Evolutionary conservation across 495 filamentous ascomycete species (phyloP), one percentile per base, ranked within the genome.

Genomic region (Cercophora newfieldiana): DNA sequence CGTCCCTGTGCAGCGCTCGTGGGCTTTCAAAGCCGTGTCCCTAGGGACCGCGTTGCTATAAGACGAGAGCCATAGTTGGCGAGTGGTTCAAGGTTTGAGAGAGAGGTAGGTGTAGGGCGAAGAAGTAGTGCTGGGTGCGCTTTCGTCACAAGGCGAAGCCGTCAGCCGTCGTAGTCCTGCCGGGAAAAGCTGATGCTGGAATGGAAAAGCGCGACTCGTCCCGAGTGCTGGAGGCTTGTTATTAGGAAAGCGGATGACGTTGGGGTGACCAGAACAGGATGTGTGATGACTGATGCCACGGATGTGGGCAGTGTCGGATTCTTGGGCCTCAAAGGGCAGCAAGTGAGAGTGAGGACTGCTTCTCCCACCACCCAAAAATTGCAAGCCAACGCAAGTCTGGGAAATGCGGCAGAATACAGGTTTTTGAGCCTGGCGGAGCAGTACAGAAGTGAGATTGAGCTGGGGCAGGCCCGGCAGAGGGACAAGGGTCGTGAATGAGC

Each of bases 31-130:
- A 63, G 60, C 69, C 71, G 70, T 79, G 83, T 84, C 83, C 83
- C 82, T 84, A 81, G 72, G 82, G 82, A 85, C 82, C 76, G 82
- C 74, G 67, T 72, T 75, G 84, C 81, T 86, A 86, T 86, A 85
- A 86, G 66, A 68, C 73, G 51, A 74, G 66, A 68, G 71, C 69
- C 83, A 86, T 86, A 21, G 61, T 76, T 57, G 64, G 57, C 24
- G 28, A 16, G 33, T 26, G 61, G 47, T 60, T n/a, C 47, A 33
- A 58, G 56, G 63, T 70, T 48, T 69, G 29, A 66, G n/a, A n/a
- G n/a, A n/a, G n/a, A n/a, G n/a, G n/a, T n/a, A n/a, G 59, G 65
- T 51, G 22, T 18, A 58, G 53, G 24, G 24, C 63, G 53, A 7
- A 14, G 19, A 14, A 7, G 50, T 53, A 53, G 64, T 51, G 63